Conservation (phyloP, 176 grass and related monocot species). For the Leersia perrieri region DNA sequence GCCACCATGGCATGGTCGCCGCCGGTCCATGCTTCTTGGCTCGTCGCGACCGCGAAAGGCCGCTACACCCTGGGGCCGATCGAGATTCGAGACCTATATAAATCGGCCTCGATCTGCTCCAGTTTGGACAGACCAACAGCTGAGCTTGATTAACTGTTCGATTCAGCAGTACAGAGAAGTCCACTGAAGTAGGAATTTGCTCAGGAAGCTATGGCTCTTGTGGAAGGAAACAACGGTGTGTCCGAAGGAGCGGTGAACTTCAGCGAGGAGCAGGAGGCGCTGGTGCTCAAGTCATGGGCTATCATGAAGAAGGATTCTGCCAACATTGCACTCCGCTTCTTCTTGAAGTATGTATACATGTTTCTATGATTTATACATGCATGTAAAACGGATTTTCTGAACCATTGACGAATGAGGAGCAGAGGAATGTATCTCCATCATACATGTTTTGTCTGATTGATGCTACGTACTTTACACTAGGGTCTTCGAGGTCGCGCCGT, state of each 20-base stretch:
- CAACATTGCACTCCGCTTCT: slow-evolving; percentile 67
- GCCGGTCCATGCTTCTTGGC: slow-evolving; percentile 5
- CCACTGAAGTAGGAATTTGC: background rate
- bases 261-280: slow-evolving; percentile 82
- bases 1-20: background rate
- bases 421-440: background rate
- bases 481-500: slow-evolving; percentile 90
- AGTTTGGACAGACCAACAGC: background rate
- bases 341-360: slow-evolving; percentile 63
- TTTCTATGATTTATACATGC: background rate
- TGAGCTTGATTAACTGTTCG: background rate
- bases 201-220: slow-evolving; percentile 40
- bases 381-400: background rate
- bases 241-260: slow-evolving; percentile 34
- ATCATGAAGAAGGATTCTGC: slow-evolving; percentile 93
- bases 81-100: slow-evolving; percentile 36
- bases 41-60: slow-evolving; percentile 32
- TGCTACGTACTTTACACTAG: slow-evolving; percentile 11
- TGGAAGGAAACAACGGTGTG: slow-evolving; percentile 9
- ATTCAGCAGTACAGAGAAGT: background rate
- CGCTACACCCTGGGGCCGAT: background rate
- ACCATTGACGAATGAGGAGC: background rate
- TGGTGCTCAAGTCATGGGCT: slow-evolving; percentile 81
- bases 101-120: background rate
- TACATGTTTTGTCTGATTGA: background rate